Evolutionary conservation across 78 protist genomes (phyloP), one percentile per base, ranked within the genome.

Genomic region (Fonticula alba): DNA sequence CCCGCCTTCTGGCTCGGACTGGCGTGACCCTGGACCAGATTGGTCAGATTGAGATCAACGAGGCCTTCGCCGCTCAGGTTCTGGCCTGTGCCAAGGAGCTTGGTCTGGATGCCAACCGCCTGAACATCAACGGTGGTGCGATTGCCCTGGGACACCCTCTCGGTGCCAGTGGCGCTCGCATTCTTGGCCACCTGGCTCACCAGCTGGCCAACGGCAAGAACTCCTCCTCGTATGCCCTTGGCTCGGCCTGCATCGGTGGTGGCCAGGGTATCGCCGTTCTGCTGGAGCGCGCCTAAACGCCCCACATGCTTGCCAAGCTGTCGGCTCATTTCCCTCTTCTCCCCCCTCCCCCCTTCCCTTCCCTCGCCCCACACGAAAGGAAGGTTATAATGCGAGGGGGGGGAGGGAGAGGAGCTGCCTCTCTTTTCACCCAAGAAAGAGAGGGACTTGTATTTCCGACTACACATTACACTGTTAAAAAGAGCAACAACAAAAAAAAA

Each of bases 81-180:
- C 65, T 79, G 37, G 78, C 79, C n/a, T 35, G n/a, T 26, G 74
- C 38, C 14, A 35, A 62, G 35, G 72, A 62, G 47, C 72, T 62
- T 40, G 54, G 20, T 35, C 9, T 67, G 0, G 29, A 37, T 5
- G 3, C 53, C 29, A 36, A 53, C 50, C 24, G 24, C 38, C 0
- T 40, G n/a, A 87, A 82, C 81, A 65, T 46, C 24, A n/a, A 52
- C 51, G 92, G 92, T 26, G 92, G 92, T 4, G 92, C 85, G 27
- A 76, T 86, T 51, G 80, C 92, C 32, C 56, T 81, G 37, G 88
- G 92, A n/a, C 92, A 86, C 71, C 92, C 92, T 5, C 76, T 82
- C n/a, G 92, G 92, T 27, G 78, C 78, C 37, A 66, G 72, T 1
- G 79, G 79, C 6, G 58, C 65, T 4, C 72, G 89, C 49, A 78